Evolutionary conservation across 2,329 filamentous ascomycete species (phyloP).

Genomic region (Incumbomyces delicatus): DNA sequence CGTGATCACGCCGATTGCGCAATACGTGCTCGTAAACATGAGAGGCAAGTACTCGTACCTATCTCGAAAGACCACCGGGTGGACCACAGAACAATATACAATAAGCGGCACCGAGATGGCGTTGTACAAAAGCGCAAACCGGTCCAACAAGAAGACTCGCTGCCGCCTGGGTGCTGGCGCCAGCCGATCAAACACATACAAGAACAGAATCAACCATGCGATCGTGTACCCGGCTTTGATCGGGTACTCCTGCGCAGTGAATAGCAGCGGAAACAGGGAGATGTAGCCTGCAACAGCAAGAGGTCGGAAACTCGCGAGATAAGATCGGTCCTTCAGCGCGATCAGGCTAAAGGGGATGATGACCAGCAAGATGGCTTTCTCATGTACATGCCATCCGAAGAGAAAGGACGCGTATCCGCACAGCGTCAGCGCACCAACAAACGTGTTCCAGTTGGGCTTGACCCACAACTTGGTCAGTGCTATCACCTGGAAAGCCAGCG

Average conservation of each 20-base stretch:
- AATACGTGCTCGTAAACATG: conserved; percentile 96
- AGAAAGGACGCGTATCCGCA: conserved; percentile 95
- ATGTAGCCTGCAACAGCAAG: conserved; percentile 90
- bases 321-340: conserved; percentile 77
- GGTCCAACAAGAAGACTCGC: conserved; percentile 83
- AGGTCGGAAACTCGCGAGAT: conserved; percentile 83
- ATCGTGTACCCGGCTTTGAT: conserved; percentile 90
- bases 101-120: conserved; percentile 82
- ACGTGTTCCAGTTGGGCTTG: conserved; percentile 74
- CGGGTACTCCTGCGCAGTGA: conserved; percentile 84
- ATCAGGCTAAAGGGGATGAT: conserved; percentile 93
- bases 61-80: conserved; percentile 72
- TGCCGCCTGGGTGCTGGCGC: conserved; percentile 70
- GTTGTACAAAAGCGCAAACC: conserved; percentile 84
- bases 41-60: conserved; percentile 82
- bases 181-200: conserved; percentile 76
- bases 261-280: conserved; percentile 86
- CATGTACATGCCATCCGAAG: conserved; percentile 97
- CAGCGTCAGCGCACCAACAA: conserved; percentile 79
- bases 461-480: conserved; percentile 75
- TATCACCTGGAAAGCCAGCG: conserved; percentile 68
- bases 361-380: conserved; percentile 89
- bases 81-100: conserved; percentile 74
- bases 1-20: conserved; percentile 83
- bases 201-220: conserved; percentile 78